Evolutionary conservation across 805 yeast species (phyloP).

Genomic region (Suhomyces canberraensis): DNA sequence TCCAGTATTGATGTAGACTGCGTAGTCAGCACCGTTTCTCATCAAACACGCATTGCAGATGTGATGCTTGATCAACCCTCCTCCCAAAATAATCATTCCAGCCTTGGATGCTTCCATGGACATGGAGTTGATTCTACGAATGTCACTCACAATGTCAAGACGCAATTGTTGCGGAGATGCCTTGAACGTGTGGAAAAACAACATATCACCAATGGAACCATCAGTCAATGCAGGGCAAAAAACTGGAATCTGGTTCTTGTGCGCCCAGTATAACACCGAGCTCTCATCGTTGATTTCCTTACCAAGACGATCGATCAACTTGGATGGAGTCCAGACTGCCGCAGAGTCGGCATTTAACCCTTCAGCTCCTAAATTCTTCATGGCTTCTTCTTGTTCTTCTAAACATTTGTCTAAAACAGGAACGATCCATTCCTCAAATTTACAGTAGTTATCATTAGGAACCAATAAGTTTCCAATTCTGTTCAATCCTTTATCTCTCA

Average conservation of each 20-base stretch:
- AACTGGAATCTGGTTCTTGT: conserved; percentile 91
- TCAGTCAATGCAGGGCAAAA: conserved; percentile 98
- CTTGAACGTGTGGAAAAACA: conserved; percentile 96
- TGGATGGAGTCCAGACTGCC: conserved; percentile 92
- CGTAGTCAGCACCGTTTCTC: conserved; percentile 99
- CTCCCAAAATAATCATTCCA: conserved; percentile 95
- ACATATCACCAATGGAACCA: conserved; percentile 98
- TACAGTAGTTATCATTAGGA: conserved; percentile 97
- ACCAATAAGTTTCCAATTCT: conserved; percentile 96
- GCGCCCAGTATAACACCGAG: conserved; percentile 96
- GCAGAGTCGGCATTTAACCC: conserved; percentile 60
- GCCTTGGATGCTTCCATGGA: conserved; percentile 93
- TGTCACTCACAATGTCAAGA: conserved; percentile 91
- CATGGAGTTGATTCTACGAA: conserved; percentile 85
- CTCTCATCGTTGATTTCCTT: conserved; percentile 92
- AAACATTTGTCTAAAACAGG: conserved; percentile 86
- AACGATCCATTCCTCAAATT: conserved; percentile 97
- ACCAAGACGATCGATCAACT: conserved; percentile 87
- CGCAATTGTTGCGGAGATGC: conserved; percentile 86
- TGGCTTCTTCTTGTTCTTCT: conserved; percentile 79
- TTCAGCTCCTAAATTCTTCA: conserved; percentile 46
- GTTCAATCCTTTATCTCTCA: conserved; percentile 95
- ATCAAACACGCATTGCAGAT: conserved; percentile 96
- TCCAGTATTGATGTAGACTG: conserved; percentile 95
- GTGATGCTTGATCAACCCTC: conserved; percentile 95